These are phyloP conservation scores for Boletus sp. DNA, from an alignment of 768 basidiomycete species.

Conservation along the genomic window DNA sequence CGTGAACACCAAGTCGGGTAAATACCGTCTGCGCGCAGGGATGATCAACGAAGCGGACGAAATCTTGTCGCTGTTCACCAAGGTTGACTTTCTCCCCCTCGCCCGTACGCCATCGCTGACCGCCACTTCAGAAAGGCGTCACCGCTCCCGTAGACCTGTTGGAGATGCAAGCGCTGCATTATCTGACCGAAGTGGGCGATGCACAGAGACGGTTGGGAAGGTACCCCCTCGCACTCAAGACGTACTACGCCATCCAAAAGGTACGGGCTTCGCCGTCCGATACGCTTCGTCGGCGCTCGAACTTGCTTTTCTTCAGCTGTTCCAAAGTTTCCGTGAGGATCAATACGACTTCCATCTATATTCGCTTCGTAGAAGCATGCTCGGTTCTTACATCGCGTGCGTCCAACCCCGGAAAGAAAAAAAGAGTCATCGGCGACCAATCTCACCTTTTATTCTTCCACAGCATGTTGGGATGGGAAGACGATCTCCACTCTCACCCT, in stretches of 20 bases:
- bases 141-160: conserved; percentile 78
- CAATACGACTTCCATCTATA: conserved; percentile 99
- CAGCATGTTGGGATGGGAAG: conserved; percentile 83
- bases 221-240: conserved; percentile 79
- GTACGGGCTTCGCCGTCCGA: conserved; percentile 37
- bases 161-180: conserved; percentile 94
- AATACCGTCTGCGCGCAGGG: conserved; percentile 85
- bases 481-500: conserved; percentile 72
- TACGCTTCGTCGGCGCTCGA: conserved; percentile 4
- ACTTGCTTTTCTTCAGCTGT: conserved; percentile 47
- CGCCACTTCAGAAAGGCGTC: conserved; percentile 77
- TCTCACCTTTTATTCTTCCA: neutral
- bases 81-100: conserved; percentile 51
- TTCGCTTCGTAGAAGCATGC: conserved; percentile 82
- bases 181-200: conserved; percentile 79
- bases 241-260: conserved; percentile 73
- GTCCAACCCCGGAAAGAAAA: conserved; percentile 26
- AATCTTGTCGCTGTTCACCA: conserved; percentile 86
- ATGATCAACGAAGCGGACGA: conserved; percentile 71
- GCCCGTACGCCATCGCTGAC: conserved; percentile 7
- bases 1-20: conserved; percentile 90
- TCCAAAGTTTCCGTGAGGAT: conserved; percentile 88
- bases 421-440: conserved; percentile 2
- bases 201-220: conserved; percentile 64
- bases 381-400: conserved; percentile 84